Evolutionary conservation across 805 yeast species (phyloP).

Genomic region (Ogataea minuta): DNA sequence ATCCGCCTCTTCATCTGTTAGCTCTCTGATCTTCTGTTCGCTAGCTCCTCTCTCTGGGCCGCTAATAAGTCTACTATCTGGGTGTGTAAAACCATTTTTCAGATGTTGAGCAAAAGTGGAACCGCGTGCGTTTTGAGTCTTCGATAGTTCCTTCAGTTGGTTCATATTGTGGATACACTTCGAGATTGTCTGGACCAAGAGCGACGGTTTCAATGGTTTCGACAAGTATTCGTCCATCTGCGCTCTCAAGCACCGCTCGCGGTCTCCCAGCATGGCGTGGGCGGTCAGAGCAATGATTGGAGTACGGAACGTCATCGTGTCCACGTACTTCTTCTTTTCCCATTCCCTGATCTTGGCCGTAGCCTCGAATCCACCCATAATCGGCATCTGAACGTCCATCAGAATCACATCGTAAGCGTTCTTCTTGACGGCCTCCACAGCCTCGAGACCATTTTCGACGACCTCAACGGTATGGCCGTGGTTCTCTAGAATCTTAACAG

Average conservation of each 20-base stretch:
- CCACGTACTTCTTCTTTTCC: slow-evolving; percentile 79
- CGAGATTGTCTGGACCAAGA: slow-evolving; percentile 79
- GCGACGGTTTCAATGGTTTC: slow-evolving; percentile 81
- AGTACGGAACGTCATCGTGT: slow-evolving; percentile 67
- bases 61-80: slow-evolving; percentile 13
- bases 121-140: slow-evolving; percentile 40
- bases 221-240: slow-evolving; percentile 93
- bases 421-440: slow-evolving; percentile 69
- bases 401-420: slow-evolving; percentile 74
- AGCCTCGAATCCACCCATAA: slow-evolving; percentile 93
- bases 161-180: slow-evolving; percentile 74
- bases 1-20: slow-evolving; percentile 9
- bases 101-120: slow-evolving; percentile 41
- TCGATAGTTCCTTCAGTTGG: slow-evolving; percentile 57
- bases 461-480: slow-evolving; percentile 83
- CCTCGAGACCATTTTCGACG: slow-evolving; percentile 83
- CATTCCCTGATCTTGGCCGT: slow-evolving; percentile 83
- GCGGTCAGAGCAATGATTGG: slow-evolving; percentile 91
- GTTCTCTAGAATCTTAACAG: slow-evolving; percentile 80
- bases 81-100: slow-evolving; percentile 24
- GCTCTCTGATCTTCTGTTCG: slow-evolving; percentile 16
- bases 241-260: slow-evolving; percentile 81
- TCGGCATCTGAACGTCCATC: slow-evolving; percentile 96
- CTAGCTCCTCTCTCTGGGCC: slow-evolving; percentile 6
- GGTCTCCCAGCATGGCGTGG: slow-evolving; percentile 91